Conservation (phyloP, 1,284 basidiomycete genomes). For the Leccinum pallidistipes region DNA sequence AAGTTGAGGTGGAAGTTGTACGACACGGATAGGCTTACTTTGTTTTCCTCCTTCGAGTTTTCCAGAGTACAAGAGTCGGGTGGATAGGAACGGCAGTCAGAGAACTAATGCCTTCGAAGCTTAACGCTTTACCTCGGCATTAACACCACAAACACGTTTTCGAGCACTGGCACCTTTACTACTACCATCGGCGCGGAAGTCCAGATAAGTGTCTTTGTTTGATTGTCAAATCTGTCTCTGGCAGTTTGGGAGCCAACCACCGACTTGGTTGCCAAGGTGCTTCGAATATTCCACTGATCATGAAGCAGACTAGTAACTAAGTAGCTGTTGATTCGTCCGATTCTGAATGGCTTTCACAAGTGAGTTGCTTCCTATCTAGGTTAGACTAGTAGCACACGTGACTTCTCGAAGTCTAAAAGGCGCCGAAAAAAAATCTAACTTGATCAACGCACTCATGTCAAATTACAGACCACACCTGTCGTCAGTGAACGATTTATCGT, state of each 20-base stretch:
- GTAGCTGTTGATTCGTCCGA: background rate
- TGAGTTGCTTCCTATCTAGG: no score
- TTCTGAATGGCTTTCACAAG: no score
- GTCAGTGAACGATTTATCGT: conserved; percentile 10
- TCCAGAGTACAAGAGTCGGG: background rate
- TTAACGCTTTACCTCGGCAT: background rate
- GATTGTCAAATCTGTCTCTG: background rate
- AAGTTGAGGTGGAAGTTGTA: background rate
- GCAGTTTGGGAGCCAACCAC: background rate
- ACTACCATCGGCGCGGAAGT: background rate
- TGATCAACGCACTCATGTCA: conserved; percentile 47
- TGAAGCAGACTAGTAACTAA: no score
- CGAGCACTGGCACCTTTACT: background rate
- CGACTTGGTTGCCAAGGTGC: background rate
- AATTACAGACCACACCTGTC: conserved; percentile 43
- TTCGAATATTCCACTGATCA: background rate
- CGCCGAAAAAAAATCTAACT: no score
- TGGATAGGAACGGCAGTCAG: background rate
- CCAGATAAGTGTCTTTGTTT: background rate
- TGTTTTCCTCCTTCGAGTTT: background rate
- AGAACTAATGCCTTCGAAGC: background rate
- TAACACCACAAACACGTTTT: background rate
- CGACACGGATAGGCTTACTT: background rate
- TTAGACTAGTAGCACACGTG: no score
- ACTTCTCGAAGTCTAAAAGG: no score